These are phyloP conservation scores for Kalmusia sp. DNA, from an alignment of 2,329 filamentous ascomycete genomes.

Conservation along the genomic window DNA sequence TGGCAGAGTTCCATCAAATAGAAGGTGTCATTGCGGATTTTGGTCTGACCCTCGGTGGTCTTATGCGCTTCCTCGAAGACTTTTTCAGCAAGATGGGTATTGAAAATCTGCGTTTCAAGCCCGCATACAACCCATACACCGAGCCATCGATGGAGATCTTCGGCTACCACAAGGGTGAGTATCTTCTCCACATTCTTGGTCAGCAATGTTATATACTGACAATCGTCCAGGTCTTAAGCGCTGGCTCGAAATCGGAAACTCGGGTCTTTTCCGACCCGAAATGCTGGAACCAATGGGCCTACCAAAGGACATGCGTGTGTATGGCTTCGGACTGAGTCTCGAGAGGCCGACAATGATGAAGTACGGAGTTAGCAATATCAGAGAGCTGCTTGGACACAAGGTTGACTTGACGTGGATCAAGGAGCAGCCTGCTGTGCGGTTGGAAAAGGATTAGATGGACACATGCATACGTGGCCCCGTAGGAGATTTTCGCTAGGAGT, in stretches of 20 bases:
- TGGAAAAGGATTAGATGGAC: constrained; percentile 78
- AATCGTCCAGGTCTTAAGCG: constrained; percentile 26
- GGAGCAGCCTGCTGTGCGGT: constrained; percentile 85
- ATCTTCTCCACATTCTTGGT: neutral
- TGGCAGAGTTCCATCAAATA: constrained; percentile 98
- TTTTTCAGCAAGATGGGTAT: constrained; percentile 99
- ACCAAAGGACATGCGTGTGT: constrained; percentile 89
- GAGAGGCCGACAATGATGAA: constrained; percentile 99
- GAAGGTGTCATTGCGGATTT: constrained; percentile 99
- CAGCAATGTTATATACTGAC: neutral
- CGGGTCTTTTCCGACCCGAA: constrained; percentile 97
- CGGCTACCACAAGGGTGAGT: constrained; percentile 80
- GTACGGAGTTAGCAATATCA: constrained; percentile 80
- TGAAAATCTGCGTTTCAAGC: constrained; percentile 87
- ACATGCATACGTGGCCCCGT: neutral
- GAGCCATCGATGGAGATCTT: constrained; percentile 98
- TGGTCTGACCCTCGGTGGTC: constrained; percentile 84
- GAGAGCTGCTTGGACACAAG: constrained; percentile 92
- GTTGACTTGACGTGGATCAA: constrained; percentile 94
- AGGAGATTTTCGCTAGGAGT: neutral
- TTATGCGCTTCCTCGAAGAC: constrained; percentile 77
- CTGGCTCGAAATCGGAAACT: constrained; percentile 97
- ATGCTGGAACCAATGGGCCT: constrained; percentile 96
- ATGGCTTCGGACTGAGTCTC: constrained; percentile 89
- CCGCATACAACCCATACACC: constrained; percentile 81